Conservation (phyloP, 2,329 filamentous ascomycete genomes). For the Aaosphaeria pasadenensis region DNA sequence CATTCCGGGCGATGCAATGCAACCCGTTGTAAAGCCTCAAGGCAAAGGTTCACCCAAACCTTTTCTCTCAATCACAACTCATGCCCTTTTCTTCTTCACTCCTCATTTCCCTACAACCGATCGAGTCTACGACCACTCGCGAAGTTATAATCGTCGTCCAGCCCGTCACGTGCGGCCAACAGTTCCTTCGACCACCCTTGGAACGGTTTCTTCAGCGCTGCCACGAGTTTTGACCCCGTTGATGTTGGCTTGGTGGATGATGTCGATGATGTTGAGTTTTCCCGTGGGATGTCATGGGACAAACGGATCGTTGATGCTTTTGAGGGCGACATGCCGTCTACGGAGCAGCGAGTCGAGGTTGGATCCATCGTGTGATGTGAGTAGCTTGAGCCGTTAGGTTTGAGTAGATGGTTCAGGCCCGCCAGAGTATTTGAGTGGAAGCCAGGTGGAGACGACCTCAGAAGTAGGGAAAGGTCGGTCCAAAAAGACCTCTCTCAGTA, state of each 20-base stretch:
- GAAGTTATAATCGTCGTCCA: constrained; percentile 39
- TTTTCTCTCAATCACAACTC: too few species aligned
- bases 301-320: neutral
- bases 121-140: constrained; percentile 5
- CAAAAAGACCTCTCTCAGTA: too few species aligned
- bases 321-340: neutral
- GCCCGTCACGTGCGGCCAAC: constrained; percentile 26
- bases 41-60: too few species aligned
- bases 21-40: too few species aligned
- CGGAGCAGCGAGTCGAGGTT: too few species aligned
- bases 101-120: neutral
- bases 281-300: neutral
- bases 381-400: too few species aligned
- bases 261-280: neutral
- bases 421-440: too few species aligned
- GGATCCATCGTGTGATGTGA: too few species aligned
- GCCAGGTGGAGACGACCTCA: too few species aligned
- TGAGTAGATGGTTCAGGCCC: too few species aligned
- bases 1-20: too few species aligned
- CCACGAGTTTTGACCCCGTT: neutral
- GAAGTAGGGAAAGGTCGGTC: too few species aligned
- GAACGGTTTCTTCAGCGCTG: constrained; percentile 30
- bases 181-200: constrained; percentile 34
- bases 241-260: neutral
- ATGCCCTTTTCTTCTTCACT: neutral